phyloP scores from a whole-genome alignment of 768 basidiomycete species.

The Pleurotus citrinopileatus region DNA sequence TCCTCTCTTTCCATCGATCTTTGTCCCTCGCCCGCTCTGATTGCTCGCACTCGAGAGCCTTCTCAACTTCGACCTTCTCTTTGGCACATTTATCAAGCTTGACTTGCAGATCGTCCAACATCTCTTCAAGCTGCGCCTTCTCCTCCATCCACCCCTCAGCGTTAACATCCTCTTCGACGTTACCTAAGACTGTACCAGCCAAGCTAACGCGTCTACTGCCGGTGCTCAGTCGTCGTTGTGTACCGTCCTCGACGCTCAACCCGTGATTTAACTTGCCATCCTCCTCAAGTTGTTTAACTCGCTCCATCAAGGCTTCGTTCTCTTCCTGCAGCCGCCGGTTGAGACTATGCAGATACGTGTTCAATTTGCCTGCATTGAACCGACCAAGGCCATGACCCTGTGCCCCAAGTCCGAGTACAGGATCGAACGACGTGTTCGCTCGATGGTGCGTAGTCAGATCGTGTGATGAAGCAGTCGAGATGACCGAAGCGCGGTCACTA shows the following conservation, averaged over 20 bases:
- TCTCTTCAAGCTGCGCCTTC: conserved; percentile 55
- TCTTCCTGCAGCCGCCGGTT: conserved; percentile 84
- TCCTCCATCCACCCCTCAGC: conserved; percentile 74
- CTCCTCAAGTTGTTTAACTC: conserved; percentile 54
- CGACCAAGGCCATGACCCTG: conserved; percentile 66
- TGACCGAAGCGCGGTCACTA: conserved; percentile 61
- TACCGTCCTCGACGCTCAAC: not conserved
- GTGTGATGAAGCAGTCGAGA: conserved; percentile 85
- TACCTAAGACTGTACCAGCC: conserved; percentile 49
- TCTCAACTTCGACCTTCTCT: conserved; percentile 45
- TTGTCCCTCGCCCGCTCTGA: conserved; percentile 62
- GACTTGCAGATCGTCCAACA: conserved; percentile 46
- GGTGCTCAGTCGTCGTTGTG: not conserved
- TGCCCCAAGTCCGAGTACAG: conserved; percentile 71
- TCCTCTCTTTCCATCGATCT: conserved; percentile 66
- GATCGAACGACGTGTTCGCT: conserved; percentile 88
- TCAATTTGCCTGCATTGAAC: conserved; percentile 85
- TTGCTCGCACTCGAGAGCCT: conserved; percentile 51
- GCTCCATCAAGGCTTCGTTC: conserved; percentile 63
- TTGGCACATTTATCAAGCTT: conserved; percentile 42
- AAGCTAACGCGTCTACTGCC: conserved; percentile 48
- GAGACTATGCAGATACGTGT: conserved; percentile 81
- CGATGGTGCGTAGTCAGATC: conserved; percentile 80
- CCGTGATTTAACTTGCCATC: conserved; percentile 21
- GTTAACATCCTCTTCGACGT: conserved; percentile 59